Conservation (phyloP, 2,329 filamentous ascomycete species). For the Leptographium lundbergii region DNA sequence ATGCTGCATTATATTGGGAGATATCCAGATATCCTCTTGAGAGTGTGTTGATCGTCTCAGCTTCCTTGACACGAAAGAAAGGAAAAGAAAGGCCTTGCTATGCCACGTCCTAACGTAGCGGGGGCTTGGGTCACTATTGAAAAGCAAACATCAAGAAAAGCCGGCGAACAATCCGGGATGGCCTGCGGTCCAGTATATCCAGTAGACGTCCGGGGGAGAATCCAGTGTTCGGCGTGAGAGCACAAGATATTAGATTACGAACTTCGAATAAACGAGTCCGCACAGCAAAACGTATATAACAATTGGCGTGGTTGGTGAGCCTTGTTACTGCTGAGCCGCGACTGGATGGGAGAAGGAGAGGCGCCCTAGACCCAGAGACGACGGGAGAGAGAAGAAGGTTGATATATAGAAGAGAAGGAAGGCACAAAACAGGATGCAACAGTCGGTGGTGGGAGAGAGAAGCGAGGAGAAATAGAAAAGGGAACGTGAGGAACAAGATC, state of each 20-base stretch:
- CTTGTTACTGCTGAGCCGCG: not conserved
- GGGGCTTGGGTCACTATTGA: not conserved
- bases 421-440: slow-evolving; percentile 5
- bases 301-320: not conserved
- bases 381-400: slow-evolving; percentile 1
- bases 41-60: not conserved
- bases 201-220: slow-evolving; percentile 6
- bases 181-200: slow-evolving; percentile 12
- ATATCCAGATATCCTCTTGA: slow-evolving; percentile 9
- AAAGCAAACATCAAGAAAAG: not conserved
- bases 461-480: not conserved
- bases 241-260: not conserved
- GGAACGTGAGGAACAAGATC: not conserved
- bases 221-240: not conserved
- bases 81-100: not conserved
- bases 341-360: not conserved
- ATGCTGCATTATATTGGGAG: slow-evolving; percentile 44
- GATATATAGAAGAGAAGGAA: slow-evolving; percentile 1
- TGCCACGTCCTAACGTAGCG: not conserved
- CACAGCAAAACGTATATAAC: not conserved
- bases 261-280: slow-evolving; percentile 11
- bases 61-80: slow-evolving; percentile 3
- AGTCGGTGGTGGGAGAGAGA: slow-evolving; percentile 1
- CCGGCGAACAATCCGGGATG: not conserved
- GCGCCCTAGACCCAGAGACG: not conserved